Percentiles rank a stretch among this genome's conserved stretches.
These are phyloP conservation scores for Sarocladium kiliense DNA, from an alignment of 2,329 filamentous ascomycete species.

Conservation along the genomic window DNA sequence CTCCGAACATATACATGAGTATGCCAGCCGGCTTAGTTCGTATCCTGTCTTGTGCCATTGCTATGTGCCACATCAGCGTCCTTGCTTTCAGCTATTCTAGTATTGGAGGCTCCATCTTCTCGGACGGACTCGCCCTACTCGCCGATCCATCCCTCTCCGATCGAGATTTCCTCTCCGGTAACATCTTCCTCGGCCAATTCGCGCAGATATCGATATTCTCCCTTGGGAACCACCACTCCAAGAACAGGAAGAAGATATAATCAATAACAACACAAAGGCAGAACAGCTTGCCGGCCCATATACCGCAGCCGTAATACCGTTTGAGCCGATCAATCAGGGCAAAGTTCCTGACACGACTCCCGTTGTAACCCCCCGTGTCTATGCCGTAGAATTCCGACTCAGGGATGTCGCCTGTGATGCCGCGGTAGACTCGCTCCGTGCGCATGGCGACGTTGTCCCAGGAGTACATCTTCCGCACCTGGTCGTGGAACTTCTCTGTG, in stretches of 20 bases:
- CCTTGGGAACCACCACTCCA: conserved; percentile 83
- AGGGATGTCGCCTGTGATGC: conserved; percentile 79
- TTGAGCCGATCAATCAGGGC: conserved; percentile 92
- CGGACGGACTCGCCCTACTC: conserved; percentile 19
- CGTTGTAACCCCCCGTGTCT: conserved; percentile 64
- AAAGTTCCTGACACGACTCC: conserved; percentile 74
- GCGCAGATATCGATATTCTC: conserved; percentile 83
- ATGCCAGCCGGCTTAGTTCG: not conserved
- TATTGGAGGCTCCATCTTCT: conserved; percentile 6
- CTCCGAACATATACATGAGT: not conserved
- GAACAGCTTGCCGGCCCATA: conserved; percentile 97
- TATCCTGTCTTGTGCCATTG: not conserved
- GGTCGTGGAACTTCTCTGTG: conserved; percentile 91
- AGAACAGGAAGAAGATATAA: conserved; percentile 81
- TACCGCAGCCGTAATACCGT: conserved; percentile 94
- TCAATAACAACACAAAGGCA: conserved; percentile 92
- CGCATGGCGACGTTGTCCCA: conserved; percentile 94
- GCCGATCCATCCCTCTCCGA: conserved; percentile 16
- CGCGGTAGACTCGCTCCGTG: conserved; percentile 92
- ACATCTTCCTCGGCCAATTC: conserved; percentile 80
- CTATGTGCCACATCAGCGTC: not conserved
- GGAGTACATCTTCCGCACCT: conserved; percentile 97
- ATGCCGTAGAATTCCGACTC: conserved; percentile 87
- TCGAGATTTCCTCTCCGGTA: conserved; percentile 21
- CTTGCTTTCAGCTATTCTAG: not conserved